phyloP scores from a whole-genome alignment of 768 basidiomycete genomes.

The Mycena galericulata region DNA sequence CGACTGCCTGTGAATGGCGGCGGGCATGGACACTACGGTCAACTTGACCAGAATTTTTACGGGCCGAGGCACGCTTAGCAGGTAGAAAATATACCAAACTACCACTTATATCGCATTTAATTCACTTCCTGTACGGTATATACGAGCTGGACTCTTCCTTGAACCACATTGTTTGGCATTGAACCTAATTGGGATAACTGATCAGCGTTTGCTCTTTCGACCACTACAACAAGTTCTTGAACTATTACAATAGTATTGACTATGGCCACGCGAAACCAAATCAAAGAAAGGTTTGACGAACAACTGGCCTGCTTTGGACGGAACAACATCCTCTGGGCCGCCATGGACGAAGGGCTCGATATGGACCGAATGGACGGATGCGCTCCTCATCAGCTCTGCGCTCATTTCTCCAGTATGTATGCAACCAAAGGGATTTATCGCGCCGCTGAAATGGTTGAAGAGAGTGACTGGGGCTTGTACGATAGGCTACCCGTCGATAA shows the following conservation, averaged over 20 bases:
- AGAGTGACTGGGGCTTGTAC: constrained; percentile 13
- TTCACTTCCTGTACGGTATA: no score
- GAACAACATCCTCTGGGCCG: constrained; percentile 12
- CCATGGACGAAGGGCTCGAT: constrained; percentile 12
- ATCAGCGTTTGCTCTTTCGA: no score
- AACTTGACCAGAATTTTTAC: background rate
- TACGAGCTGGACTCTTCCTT: no score
- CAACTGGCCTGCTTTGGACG: constrained; percentile 19
- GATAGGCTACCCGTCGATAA: constrained; percentile 14
- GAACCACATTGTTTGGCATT: no score
- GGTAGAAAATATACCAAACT: no score
- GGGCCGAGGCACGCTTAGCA: no score
- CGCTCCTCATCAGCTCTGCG: constrained; percentile 14
- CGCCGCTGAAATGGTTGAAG: background rate
- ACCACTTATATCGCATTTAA: no score
- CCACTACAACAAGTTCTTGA: no score
- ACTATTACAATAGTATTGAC: no score
- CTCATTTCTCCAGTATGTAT: background rate
- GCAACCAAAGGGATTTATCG: background rate
- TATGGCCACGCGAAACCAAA: background rate
- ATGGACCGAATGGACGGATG: constrained; percentile 4
- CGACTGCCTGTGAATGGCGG: background rate
- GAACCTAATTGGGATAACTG: no score
- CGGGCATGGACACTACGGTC: no score
- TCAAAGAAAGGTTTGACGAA: background rate